These are phyloP conservation scores for Magnusiomyces ingens DNA, from an alignment of 1,139 yeast genomes.

Conservation along the genomic window DNA sequence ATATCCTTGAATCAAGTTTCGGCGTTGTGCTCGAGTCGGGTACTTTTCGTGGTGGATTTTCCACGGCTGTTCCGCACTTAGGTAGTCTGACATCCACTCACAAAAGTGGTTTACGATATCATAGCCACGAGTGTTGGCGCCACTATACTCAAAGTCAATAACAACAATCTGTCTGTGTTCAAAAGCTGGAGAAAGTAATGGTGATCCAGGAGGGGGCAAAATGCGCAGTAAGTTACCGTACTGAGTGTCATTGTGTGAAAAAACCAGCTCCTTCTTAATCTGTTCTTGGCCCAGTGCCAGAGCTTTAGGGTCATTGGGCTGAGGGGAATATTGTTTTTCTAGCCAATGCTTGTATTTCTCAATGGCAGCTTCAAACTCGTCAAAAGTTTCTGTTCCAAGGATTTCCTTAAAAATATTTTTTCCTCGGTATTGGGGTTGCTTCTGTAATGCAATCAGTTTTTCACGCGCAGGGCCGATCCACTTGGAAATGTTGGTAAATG, in stretches of 20 bases:
- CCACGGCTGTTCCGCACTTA: constrained; percentile 56
- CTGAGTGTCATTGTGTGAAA: constrained; percentile 94
- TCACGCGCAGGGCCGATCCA: constrained; percentile 60
- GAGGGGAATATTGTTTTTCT: constrained; percentile 41
- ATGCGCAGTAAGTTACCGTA: constrained; percentile 67
- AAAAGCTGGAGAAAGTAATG: constrained; percentile 33
- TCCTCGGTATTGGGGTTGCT: constrained; percentile 1
- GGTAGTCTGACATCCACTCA: constrained; percentile 70
- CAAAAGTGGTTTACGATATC: constrained; percentile 79
- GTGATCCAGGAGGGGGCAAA: constrained; percentile 41
- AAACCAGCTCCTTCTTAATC: constrained; percentile 49
- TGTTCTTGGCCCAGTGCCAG: constrained; percentile 28
- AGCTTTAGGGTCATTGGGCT: not conserved
- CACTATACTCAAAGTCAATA: constrained; percentile 93
- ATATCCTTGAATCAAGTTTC: constrained; percentile 68
- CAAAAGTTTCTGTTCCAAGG: constrained; percentile 12
- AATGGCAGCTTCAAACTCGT: constrained; percentile 26
- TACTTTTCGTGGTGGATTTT: constrained; percentile 49
- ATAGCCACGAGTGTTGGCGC: constrained; percentile 84
- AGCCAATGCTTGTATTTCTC: constrained; percentile 58
- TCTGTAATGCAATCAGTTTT: constrained; percentile 28
- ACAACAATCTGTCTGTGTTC: constrained; percentile 80
- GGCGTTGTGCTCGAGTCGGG: constrained; percentile 62
- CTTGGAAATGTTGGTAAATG: constrained; percentile 63
- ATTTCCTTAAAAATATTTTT: constrained; percentile 21